Conservation (phyloP, 176 grass and related monocot genomes). For the Triticum dicoccoides region DNA sequence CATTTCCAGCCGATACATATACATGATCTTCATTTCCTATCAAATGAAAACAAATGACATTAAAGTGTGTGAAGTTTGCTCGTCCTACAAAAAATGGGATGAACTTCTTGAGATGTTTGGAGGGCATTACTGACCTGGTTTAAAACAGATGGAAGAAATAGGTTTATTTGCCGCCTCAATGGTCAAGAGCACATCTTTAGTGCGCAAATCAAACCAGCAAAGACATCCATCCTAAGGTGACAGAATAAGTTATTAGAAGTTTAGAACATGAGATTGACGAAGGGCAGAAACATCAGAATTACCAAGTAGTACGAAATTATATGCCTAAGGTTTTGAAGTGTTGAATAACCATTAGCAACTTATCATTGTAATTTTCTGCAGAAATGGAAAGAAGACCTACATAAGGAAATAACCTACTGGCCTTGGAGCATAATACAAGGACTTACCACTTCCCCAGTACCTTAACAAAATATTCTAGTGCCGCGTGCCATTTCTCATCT, state of each 20-base stretch:
- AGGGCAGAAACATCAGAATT: neutral
- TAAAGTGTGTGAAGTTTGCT: conserved; percentile 9
- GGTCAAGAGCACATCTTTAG: conserved; percentile 64
- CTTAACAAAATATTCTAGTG: neutral
- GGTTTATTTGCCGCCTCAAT: conserved; percentile 56
- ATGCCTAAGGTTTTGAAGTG: neutral
- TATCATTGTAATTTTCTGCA: neutral
- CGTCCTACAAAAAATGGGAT: neutral
- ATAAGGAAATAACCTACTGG: neutral
- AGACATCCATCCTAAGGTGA: conserved; percentile 72
- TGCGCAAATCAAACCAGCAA: conserved; percentile 90
- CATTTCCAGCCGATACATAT: conserved; percentile 63
- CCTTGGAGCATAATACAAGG: neutral
- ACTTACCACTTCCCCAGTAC: neutral
- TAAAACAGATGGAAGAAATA: conserved; percentile 86
- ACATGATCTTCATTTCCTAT: conserved; percentile 88
- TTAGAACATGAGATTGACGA: neutral
- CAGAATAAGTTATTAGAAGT: conserved; percentile 10
- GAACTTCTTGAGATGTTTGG: conserved; percentile 15
- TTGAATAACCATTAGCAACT: neutral
- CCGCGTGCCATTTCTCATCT: neutral
- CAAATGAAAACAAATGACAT: conserved; percentile 13
- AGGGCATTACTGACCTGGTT: conserved; percentile 55
- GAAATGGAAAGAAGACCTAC: neutral
- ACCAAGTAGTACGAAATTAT: neutral